Percentiles rank a stretch among this genome's conserved stretches.
phyloP scores from a whole-genome alignment of 164 flowering plant genomes.

The Tetracentron sinense region DNA sequence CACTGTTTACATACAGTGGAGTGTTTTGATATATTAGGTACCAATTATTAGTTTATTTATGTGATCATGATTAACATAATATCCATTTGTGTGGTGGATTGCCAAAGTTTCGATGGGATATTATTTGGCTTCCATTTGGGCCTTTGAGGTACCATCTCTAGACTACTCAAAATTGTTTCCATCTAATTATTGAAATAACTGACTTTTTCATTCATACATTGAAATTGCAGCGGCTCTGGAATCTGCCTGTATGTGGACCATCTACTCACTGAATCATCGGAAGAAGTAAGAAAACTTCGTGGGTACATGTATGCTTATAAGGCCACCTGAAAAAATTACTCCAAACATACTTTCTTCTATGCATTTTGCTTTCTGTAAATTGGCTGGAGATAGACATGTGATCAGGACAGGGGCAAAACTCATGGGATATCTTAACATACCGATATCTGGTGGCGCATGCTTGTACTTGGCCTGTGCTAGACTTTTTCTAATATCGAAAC shows the following conservation, averaged over 20 bases:
- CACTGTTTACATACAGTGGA: too few relatives aligned
- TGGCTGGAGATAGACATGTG: too few relatives aligned
- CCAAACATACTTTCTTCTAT: too few relatives aligned
- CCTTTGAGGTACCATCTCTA: conserved; percentile 59
- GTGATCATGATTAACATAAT: not conserved
- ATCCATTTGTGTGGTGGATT: conserved; percentile 39
- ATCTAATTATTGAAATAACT: not conserved
- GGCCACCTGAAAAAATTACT: conserved; percentile 42
- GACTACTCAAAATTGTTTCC: not conserved
- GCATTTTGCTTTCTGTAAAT: too few relatives aligned
- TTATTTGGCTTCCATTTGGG: conserved; percentile 84
- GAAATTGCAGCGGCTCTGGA: conserved; percentile 63
- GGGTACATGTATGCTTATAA: conserved; percentile 82
- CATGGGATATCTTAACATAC: too few relatives aligned
- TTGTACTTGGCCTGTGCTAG: too few relatives aligned
- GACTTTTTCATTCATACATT: too few relatives aligned
- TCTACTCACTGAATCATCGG: conserved; percentile 63
- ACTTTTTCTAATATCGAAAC: too few relatives aligned
- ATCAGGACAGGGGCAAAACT: too few relatives aligned
- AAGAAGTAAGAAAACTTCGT: conserved; percentile 73
- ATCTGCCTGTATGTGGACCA: conserved; percentile 70
- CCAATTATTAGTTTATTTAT: too few relatives aligned
- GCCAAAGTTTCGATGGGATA: conserved; percentile 86
- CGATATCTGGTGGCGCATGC: too few relatives aligned
- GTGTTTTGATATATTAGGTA: too few relatives aligned